These are phyloP conservation scores for Friedmanniomyces simplex DNA, from an alignment of 495 filamentous ascomycete genomes.

Conservation along the genomic window DNA sequence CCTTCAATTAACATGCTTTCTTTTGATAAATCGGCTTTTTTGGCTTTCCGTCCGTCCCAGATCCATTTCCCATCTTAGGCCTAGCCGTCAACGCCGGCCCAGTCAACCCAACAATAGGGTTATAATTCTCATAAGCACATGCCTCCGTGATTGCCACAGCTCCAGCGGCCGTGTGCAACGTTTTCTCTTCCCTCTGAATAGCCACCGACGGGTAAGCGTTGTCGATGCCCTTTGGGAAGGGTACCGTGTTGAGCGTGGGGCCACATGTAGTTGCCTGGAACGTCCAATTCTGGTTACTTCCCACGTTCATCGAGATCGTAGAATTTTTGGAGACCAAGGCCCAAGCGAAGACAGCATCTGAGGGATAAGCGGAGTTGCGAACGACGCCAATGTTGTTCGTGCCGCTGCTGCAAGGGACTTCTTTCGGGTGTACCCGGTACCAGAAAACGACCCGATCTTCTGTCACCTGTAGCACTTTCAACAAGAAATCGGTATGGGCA, in stretches of 20 bases:
- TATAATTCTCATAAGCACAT: slow-evolving; percentile 14
- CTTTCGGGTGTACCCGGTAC: slow-evolving; percentile 23
- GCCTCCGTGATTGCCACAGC: not conserved
- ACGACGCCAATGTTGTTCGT: slow-evolving; percentile 1
- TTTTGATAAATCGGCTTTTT: not conserved
- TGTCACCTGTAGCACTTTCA: slow-evolving; percentile 1
- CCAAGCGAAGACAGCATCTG: slow-evolving; percentile 23
- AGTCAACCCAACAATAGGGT: slow-evolving; percentile 13
- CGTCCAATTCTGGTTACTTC: slow-evolving; percentile 15
- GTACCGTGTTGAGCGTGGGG: slow-evolving; percentile 13
- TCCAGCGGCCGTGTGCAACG: slow-evolving; percentile 2
- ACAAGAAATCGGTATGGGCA: not conserved
- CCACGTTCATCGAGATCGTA: slow-evolving; percentile 14
- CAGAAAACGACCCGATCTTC: slow-evolving; percentile 22
- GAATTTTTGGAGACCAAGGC: slow-evolving; percentile 16
- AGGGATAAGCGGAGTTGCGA: slow-evolving; percentile 14
- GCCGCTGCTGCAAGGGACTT: slow-evolving; percentile 14
- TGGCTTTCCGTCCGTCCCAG: not conserved
- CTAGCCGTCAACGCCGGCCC: slow-evolving; percentile 1
- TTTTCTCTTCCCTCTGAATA: slow-evolving; percentile 5
- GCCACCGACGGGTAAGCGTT: slow-evolving; percentile 9
- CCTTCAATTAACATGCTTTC: not conserved
- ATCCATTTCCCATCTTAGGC: not conserved
- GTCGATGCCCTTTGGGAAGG: slow-evolving; percentile 13
- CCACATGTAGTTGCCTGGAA: slow-evolving; percentile 10